A percentile compares a stretch with the other conserved stretches of the same genome.
phyloP scores from a whole-genome alignment of 306 rosid species.

The Hippophae tibetana region DNA sequence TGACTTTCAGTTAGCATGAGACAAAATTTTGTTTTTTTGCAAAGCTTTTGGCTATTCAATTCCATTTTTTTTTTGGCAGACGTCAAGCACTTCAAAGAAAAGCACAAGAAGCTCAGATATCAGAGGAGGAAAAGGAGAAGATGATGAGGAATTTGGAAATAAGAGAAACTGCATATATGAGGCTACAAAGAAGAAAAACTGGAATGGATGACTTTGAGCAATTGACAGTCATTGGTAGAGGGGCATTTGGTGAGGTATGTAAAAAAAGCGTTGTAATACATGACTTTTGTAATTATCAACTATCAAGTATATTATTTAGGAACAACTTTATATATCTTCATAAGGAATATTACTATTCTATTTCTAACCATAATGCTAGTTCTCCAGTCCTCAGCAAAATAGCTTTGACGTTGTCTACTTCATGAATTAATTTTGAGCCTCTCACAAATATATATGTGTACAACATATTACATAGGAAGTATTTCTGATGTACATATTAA shows the following conservation, averaged over 20 bases:
- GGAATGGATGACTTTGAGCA: conserved; percentile 98
- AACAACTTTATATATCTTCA: neutral
- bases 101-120: conserved; percentile 76
- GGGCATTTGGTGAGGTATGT: conserved; percentile 93
- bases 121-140: conserved; percentile 82
- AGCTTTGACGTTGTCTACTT: neutral
- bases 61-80: conserved; percentile 28
- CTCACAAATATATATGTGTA: too few species aligned
- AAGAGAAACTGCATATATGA: conserved; percentile 83
- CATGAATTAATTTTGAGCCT: too few species aligned
- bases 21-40: neutral
- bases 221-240: conserved; percentile 83
- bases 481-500: neutral
- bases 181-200: conserved; percentile 84
- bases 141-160: conserved; percentile 92
- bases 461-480: too few species aligned
- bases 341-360: neutral
- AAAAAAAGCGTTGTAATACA: neutral
- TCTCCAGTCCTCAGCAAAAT: neutral
- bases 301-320: conserved; percentile 5
- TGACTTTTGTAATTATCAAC: neutral
- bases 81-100: conserved; percentile 69
- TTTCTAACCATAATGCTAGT: neutral
- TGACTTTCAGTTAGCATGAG: neutral
- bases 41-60: too few species aligned